Base-by-base conservation (phyloP, 805 yeast species). In the Debaryomyces castellii region DNA sequence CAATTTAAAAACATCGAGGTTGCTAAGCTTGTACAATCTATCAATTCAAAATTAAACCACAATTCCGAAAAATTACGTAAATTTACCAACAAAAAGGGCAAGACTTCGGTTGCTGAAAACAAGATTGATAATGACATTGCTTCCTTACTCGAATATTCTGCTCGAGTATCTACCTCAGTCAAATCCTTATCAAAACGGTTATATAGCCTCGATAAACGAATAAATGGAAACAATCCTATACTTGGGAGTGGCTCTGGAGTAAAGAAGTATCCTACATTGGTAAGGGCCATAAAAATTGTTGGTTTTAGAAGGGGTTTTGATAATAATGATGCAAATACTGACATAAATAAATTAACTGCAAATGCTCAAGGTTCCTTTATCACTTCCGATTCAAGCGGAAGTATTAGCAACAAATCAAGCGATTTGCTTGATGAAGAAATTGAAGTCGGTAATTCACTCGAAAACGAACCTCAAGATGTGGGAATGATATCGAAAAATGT, bases 1-100 rank as follows among this genome's bases (percentile, higher is more conserved):
- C 77, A 72, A 52, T 61, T 59, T 47, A 67, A 68, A 45, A 72
- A 72, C 51, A 65, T 71, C 21, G 59, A 58, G 32, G 59, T 71
- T 11, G 65, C 67, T 16, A 69, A 69, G 48, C 49, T 58, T 35
- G 57, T 64, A 14, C 56, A 47, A 42, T 50, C 45, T 27, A 50
- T 60, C 34, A 58, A 54, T 30, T 55, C 51, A 40, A 48, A 30
- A n/a, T 46, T 62, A 4, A 9, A 34, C 5, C 39, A 35, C n/a
- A 43, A 45, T 17, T 44, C 43, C 3, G 50, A 54, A 28, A 49
- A 45, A 27, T 37, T 61, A 25, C 10, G 22, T 10, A 30, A 37
- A 22, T 10, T 36, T 25, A 39, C 21, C n/a, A 21, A 24, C 16
- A 33, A 23, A 20, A 40, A 36, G 10, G 14, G 43, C 5, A 33